Evolutionary conservation across 352 stramenopile species (phyloP).

Genomic region (Globisporangium barbulae): DNA sequence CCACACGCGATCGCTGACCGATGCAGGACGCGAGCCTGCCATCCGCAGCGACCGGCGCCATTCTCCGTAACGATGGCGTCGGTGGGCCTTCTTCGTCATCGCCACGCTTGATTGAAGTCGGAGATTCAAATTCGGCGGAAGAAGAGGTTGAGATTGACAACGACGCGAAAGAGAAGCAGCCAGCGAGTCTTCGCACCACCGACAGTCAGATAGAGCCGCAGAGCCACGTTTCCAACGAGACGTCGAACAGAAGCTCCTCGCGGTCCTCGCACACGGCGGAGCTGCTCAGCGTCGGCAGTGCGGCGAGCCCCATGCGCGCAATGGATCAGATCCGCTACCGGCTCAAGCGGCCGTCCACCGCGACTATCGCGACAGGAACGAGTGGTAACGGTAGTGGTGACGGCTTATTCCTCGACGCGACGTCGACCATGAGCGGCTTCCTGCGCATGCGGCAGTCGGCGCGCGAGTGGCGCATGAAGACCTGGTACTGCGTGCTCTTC

Average conservation of each 20-base stretch:
- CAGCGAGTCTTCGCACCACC: neutral
- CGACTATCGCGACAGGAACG: conserved; percentile 21
- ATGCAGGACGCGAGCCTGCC: too few species aligned
- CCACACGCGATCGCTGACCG: neutral
- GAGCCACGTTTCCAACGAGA: neutral
- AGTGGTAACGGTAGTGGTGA: conserved; percentile 27
- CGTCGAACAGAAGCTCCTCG: neutral
- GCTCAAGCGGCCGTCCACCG: conserved; percentile 16
- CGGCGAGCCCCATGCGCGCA: conserved; percentile 4
- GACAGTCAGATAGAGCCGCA: neutral
- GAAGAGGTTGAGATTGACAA: neutral
- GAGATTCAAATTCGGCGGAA: neutral
- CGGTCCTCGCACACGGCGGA: neutral
- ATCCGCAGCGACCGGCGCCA: too few species aligned
- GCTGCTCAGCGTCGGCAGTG: neutral
- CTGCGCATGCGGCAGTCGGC: conserved; percentile 27
- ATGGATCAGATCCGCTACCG: conserved; percentile 19
- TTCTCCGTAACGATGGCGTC: too few species aligned
- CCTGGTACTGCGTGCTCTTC: conserved; percentile 36
- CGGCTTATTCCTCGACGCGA: neutral
- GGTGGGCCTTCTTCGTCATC: too few species aligned
- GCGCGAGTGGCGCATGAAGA: conserved; percentile 41
- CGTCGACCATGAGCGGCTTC: conserved; percentile 22
- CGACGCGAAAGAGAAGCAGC: neutral
- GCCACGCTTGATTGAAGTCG: too few species aligned